phyloP scores from a whole-genome alignment of 2,329 filamentous ascomycete genomes.

The Calonectria hongkongensis region DNA sequence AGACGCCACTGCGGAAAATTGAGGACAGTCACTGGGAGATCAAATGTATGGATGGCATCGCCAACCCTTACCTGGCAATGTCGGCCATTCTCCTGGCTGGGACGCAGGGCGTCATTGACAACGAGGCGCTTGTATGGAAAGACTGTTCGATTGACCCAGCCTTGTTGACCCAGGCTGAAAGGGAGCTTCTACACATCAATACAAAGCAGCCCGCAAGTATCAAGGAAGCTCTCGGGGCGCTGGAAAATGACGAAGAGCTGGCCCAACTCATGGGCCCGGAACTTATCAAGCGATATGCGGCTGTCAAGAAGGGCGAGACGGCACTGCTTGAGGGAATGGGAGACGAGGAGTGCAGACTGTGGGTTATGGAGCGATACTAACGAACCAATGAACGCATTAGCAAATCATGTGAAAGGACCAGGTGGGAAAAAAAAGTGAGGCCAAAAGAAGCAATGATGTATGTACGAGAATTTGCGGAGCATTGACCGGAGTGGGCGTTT shows the following conservation, averaged over 20 bases:
- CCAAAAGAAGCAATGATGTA: background rate
- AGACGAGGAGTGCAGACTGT: constrained; percentile 68
- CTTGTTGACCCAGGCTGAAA: constrained; percentile 66
- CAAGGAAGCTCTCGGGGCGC: constrained; percentile 70
- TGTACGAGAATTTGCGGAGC: constrained; percentile 7
- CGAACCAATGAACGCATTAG: constrained; percentile 10
- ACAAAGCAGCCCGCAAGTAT: constrained; percentile 73
- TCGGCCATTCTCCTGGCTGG: constrained; percentile 59
- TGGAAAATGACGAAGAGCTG: constrained; percentile 70
- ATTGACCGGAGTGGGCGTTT: constrained; percentile 18
- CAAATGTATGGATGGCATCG: constrained; percentile 85
- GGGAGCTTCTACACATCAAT: constrained; percentile 71
- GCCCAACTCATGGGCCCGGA: constrained; percentile 66
- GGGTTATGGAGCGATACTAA: constrained; percentile 79
- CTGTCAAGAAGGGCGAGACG: constrained; percentile 76
- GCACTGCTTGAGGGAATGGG: constrained; percentile 65
- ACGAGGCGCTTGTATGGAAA: constrained; percentile 65
- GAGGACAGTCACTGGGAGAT: constrained; percentile 84
- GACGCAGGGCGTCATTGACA: constrained; percentile 50
- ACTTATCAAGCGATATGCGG: constrained; percentile 74
- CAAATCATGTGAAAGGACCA: background rate
- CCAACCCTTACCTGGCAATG: constrained; percentile 83
- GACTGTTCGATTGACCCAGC: constrained; percentile 76
- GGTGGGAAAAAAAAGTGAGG: constrained; percentile 5
- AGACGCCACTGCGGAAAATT: constrained; percentile 83